Base-by-base conservation (phyloP, 495 filamentous ascomycete species). In the Penicillium paxilli region DNA sequence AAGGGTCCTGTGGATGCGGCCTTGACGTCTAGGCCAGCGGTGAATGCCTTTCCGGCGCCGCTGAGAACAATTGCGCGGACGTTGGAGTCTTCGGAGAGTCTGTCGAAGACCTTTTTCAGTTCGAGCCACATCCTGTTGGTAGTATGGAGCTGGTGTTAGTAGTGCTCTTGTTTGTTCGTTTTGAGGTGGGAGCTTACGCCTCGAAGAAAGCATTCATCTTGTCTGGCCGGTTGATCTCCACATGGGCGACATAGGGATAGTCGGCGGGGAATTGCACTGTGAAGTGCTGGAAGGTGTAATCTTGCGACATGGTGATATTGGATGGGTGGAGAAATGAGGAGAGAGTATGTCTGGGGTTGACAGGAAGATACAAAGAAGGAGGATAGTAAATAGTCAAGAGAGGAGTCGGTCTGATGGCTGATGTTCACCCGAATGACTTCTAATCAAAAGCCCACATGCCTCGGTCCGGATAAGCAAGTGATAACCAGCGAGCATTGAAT, bases 121-220 rank as follows among this genome's bases (percentile, higher is more conserved):
- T 96, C 90, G 40, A 86, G 74, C 92, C 93, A 98, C 91, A 97
- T 96, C 40, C 86, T 85, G 30, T 2, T 55, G 23, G 11, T 12
- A 14, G 28, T 20, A 26, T 12, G 6, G n/a, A 37, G 16, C n/a
- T n/a, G n/a, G n/a, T 5, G 44, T 51, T 41, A 32, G 53, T 23
- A 44, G 9, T 55, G 8, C 55, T 5, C n/a, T 1, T 10, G 33
- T 2, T n/a, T 32, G 14, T n/a, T 10, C 47, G 37, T 26, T 11
- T 26, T 11, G 44, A 32, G 5, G 4, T 32, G 23, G 33, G 24
- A 33, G 68, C 70, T 56, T 74, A 86, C 84, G 70, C 77, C 72
- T 92, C 87, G 55, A 83, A 75, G 71, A 97, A 98, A 50, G 94
- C 86, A 71, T 98, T 98, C 67, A 96, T 75, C 75, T 96, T 97